Evolutionary conservation across 345 rosid species (phyloP).

Genomic region (Brassica cretica): DNA sequence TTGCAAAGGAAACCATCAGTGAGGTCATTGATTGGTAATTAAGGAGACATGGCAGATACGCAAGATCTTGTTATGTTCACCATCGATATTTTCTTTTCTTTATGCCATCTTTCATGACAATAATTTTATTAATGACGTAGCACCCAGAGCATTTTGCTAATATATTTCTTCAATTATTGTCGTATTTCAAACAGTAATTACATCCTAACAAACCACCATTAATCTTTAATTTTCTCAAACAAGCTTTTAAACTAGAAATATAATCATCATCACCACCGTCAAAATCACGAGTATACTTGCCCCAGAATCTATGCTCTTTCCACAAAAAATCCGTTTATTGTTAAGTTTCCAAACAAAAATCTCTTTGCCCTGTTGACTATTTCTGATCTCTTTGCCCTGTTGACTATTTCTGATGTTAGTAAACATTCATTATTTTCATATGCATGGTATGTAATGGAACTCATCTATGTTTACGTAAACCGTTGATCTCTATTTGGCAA

Average conservation of each 20-base stretch:
- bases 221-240: neutral
- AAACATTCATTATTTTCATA: neutral
- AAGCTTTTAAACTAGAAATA: slow-evolving; percentile 1
- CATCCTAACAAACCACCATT: neutral
- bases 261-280: neutral
- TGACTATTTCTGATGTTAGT: neutral
- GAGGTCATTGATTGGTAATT: slow-evolving; percentile 29
- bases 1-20: slow-evolving; percentile 20
- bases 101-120: neutral
- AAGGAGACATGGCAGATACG: neutral
- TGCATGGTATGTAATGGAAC: neutral
- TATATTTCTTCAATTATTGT: neutral
- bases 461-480: neutral
- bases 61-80: neutral
- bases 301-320: slow-evolving; percentile 41
- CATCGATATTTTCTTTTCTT: neutral
- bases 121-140: neutral
- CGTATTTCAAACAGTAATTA: neutral
- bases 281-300: slow-evolving; percentile 10
- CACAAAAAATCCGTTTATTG: slow-evolving; percentile 9
- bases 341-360: neutral
- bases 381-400: neutral
- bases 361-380: neutral
- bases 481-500: neutral
- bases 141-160: neutral